Evolutionary conservation across 2,329 filamentous ascomycete genomes (phyloP), one percentile per base, ranked within the genome.

Genomic region (Pseudovirgaria hyperparasitica): DNA sequence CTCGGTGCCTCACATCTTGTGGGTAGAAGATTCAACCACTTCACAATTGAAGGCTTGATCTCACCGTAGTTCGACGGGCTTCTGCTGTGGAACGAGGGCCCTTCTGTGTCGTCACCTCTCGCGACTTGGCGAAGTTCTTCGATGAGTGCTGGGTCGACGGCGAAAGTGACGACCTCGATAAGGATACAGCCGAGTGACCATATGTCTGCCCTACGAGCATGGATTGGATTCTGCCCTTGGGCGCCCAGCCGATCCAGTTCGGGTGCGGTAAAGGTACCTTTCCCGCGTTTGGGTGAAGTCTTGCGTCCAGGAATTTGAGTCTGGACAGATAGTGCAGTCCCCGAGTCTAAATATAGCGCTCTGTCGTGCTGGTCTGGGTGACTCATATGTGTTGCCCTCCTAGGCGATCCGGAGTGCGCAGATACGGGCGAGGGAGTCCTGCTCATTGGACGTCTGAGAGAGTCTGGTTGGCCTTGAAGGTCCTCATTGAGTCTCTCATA

Each of bases 101-200:
- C n/a, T n/a, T n/a, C n/a, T n/a, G n/a, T n/a, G n/a, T n/a, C n/a
- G n/a, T n/a, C n/a, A n/a, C n/a, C n/a, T n/a, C n/a, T n/a, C n/a
- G n/a, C n/a, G n/a, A n/a, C n/a, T n/a, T n/a, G n/a, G n/a, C n/a
- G n/a, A n/a, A n/a, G n/a, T n/a, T n/a, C n/a, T n/a, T n/a, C n/a
- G n/a, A n/a, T n/a, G n/a, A n/a, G n/a, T n/a, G n/a, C n/a, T 4
- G 11, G 12, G 10, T 10, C 20, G n/a, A 33, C 22, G 9, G 33
- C 33, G 24, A 30, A 35, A 7, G 30, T 20, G 5, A 35, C 10
- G 4, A 35, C 25, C 19, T 35, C 33, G 13, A 28, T 18, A 4
- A 35, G 22, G 3, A 35, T 20, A 26, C 24, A 27, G 10, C 27
- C 33, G 18, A 35, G 29, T 9, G 24, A 22, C 33, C 33, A 35